Conservation (phyloP, 768 basidiomycete species). For the Ramaria sp. region DNA sequence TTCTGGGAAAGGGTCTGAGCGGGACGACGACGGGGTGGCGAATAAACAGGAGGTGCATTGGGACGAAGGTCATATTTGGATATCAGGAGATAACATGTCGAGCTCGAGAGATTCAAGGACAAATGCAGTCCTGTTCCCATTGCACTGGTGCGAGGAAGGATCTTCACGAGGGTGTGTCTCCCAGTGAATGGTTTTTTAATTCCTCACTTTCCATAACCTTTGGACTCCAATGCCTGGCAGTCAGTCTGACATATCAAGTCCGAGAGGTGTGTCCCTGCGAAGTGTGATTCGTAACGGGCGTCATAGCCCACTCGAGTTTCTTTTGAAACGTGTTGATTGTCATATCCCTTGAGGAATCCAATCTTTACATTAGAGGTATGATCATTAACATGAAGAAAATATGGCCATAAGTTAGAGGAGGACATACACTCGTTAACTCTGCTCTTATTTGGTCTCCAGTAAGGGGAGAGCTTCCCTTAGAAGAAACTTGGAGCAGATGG, state of each 20-base stretch:
- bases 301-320: slow-evolving; percentile 92
- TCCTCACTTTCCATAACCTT: slow-evolving; percentile 29
- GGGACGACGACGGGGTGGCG: too few species aligned
- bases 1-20: not conserved
- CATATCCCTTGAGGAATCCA: slow-evolving; percentile 20
- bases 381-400: not conserved
- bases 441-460: slow-evolving; percentile 64
- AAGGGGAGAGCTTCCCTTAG: slow-evolving; percentile 77
- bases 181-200: not conserved
- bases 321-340: slow-evolving; percentile 77
- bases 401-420: not conserved
- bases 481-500: slow-evolving; percentile 91
- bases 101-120: slow-evolving; percentile 77
- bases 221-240: slow-evolving; percentile 90
- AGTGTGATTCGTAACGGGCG: slow-evolving; percentile 76
- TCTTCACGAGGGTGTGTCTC: slow-evolving; percentile 49
- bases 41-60: too few species aligned
- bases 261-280: slow-evolving; percentile 87
- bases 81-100: slow-evolving; percentile 79
- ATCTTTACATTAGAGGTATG: not conserved
- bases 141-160: slow-evolving; percentile 57
- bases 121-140: slow-evolving; percentile 92
- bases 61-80: slow-evolving; percentile 86
- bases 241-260: slow-evolving; percentile 99
- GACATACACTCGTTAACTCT: slow-evolving; percentile 10